These are phyloP conservation scores for Syzygium oleosum DNA, from an alignment of 345 rosid species.

Conservation along the genomic window DNA sequence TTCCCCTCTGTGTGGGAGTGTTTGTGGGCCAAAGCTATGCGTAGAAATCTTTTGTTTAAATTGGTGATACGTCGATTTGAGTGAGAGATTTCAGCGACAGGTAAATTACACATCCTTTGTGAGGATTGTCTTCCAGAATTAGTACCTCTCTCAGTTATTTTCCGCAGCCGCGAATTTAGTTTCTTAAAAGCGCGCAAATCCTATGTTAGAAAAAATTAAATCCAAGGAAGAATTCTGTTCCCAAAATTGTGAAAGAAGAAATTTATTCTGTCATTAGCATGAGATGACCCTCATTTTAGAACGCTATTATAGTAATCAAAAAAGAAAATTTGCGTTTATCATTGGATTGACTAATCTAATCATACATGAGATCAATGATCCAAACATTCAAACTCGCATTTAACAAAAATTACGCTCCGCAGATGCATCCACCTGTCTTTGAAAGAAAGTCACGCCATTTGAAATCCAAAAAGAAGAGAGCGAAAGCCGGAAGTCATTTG, in stretches of 20 bases:
- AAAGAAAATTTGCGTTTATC: not conserved
- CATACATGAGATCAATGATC: too few relatives aligned
- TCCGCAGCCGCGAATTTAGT: not conserved
- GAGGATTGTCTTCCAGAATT: not conserved
- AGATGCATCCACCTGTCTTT: not conserved
- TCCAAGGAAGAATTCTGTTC: not conserved
- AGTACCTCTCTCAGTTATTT: not conserved
- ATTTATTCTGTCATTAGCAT: not conserved
- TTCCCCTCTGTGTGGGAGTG: not conserved
- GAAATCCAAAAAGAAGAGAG: not conserved
- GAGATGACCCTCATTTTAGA: not conserved
- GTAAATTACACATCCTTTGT: not conserved
- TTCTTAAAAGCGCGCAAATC: not conserved
- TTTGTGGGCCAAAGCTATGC: not conserved
- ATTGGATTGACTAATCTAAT: not conserved
- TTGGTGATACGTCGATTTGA: not conserved
- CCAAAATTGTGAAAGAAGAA: not conserved
- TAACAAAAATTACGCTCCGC: too few relatives aligned
- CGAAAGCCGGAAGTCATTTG: not conserved
- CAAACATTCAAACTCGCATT: too few relatives aligned
- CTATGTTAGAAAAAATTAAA: not conserved
- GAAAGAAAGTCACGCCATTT: not conserved
- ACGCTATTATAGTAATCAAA: not conserved
- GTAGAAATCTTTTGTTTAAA: not conserved
- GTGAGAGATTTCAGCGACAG: not conserved